Evolutionary conservation across 176 grass and related monocot species (phyloP).

Genomic region (Poa annua): DNA sequence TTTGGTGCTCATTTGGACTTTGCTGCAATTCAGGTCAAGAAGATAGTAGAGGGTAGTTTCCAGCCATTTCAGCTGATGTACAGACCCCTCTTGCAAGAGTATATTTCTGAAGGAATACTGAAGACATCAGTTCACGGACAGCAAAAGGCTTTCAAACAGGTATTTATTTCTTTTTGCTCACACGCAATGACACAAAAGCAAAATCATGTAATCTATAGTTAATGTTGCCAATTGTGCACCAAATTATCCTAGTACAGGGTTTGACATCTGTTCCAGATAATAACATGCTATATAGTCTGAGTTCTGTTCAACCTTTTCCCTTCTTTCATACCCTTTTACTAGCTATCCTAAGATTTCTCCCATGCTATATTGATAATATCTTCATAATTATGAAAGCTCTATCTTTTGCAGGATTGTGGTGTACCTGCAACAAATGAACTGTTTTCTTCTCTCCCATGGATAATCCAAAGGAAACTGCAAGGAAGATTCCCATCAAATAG

Average conservation of each 20-base stretch:
- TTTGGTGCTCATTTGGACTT: not conserved
- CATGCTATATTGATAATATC: not conserved
- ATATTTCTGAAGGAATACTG: conserved; percentile 63
- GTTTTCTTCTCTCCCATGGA: conserved; percentile 77
- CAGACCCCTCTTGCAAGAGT: conserved; percentile 65
- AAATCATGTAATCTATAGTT: not conserved
- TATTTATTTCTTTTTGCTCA: conserved; percentile 38
- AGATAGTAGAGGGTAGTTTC: conserved; percentile 85
- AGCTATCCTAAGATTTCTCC: not conserved
- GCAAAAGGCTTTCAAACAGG: conserved; percentile 64
- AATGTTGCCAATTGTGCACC: not conserved
- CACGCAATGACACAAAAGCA: not conserved
- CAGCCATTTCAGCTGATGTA: conserved; percentile 80
- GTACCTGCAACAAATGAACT: conserved; percentile 58
- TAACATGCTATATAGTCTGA: not conserved
- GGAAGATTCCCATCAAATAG: conserved; percentile 22
- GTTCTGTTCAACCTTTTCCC: not conserved
- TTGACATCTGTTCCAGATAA: conserved; percentile 11
- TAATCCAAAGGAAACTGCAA: conserved; percentile 51
- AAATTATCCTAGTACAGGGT: not conserved
- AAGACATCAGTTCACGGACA: conserved; percentile 50
- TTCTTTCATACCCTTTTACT: not conserved
- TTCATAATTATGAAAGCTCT: not conserved
- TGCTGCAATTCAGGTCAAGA: conserved; percentile 71
- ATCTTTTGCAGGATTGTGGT: conserved; percentile 63